Base-by-base conservation (phyloP, 2,329 filamentous ascomycete genomes). In the Neofusicoccum sp. region DNA sequence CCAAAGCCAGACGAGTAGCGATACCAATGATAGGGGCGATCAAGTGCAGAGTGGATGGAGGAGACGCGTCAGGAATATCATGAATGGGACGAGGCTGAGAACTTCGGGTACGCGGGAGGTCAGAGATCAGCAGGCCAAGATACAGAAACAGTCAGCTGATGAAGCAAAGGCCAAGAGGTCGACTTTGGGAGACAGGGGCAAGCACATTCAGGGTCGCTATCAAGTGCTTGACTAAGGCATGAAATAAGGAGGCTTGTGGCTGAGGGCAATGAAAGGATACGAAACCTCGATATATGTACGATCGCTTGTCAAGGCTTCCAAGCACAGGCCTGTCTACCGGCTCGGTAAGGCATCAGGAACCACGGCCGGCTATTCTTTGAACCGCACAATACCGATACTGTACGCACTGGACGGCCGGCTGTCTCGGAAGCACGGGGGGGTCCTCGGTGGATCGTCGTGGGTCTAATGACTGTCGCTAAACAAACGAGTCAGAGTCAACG, bases 211-310 rank as follows among this genome's bases (percentile, higher is more conserved):
- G 39, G 39, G 39, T 16, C 39, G 28, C 1, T 28, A 44, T 6
- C n/a, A 16, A 31, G 11, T 43, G 41, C 41, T 45, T 37, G 41
- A 34, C 36, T 47, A 33, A 8, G 45, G 11, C 31, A n/a, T 34
- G 36, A 36, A 44, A 56, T 56, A 29, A 34, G 52, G 52, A 56
- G 45, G 39, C 29, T 56, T 56, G 52, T 56, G 52, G 52, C 52
- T 56, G 41, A 31, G 31, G 6, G 36, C 6, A 52, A 45, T 14
- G 22, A 14, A 22, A 31, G n/a, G 36, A 45, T 58, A 58, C 54
- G 54, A 29, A 36, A 31, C 22, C 22, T 22, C 22, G 22, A 22
- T 22, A 31, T 36, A 22, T 31, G 41, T 41, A 43, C 31, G 4
- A 16, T 34, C 37, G 36, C 50, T 36, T n/a, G 7, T 16, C 36